Evolutionary conservation across 306 rosid genomes (phyloP), one percentile per base, ranked within the genome.

Genomic region (Quercus agrifolia): DNA sequence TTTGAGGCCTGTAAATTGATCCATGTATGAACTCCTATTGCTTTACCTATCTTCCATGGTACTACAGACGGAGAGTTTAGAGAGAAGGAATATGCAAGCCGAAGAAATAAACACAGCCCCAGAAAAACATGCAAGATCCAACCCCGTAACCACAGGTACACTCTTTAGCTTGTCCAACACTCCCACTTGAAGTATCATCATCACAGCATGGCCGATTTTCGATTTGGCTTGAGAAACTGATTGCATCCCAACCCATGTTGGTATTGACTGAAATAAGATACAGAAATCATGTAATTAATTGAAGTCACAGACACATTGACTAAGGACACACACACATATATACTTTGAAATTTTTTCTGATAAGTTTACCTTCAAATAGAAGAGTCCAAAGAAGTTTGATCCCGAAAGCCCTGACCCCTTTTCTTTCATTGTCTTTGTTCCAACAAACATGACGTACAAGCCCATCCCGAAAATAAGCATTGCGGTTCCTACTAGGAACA

Each of bases 171-270:
- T 89, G 63, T 89, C 90, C 41, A 89, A 66, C 69, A 89, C 81
- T 72, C 90, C 92, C 70, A 84, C 92, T 73, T 89, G 92, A 56
- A 89, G 87, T 44, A 86, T 80, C 90, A 89, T 82, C 77, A 82
- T 78, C 85, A 89, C 81, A 2, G 92, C 87, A 73, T 84, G 92
- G 5, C 92, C 92, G 44, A 89, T 59, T 68, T 82, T 89, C 28
- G 88, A 84, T 77, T 89, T 89, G 27, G 87, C 88, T 74, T 75
- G 78, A 15, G 86, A 75, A 38, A 89, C 77, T 20, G 88, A 82
- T 78, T 82, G 59, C 87, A 80, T 86, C 55, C 54, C 87, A 9
- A 78, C 77, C 90, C 89, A 89, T 17, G 79, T 63, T 31, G 92
- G 90, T 66, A 84, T 58, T 56, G 73, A 62, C 90, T 89, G 90